A percentile compares a stretch with the other conserved stretches of the same genome.
Conservation (phyloP, 768 basidiomycete genomes). For the Lactarius akahatsu region DNA sequence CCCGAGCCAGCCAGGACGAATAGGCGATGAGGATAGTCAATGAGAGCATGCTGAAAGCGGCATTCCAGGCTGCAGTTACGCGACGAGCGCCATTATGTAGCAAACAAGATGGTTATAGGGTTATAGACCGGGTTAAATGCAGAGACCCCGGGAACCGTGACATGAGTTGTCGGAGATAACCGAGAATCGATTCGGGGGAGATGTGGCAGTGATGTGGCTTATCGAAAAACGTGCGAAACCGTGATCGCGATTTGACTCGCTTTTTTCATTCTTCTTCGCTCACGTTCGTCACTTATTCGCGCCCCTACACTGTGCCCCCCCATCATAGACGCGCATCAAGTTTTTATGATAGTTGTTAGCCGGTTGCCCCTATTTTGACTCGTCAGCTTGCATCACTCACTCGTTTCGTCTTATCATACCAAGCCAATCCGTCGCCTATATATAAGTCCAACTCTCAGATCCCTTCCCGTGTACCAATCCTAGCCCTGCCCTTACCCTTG, state of each 20-base stretch:
- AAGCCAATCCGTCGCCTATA: neutral
- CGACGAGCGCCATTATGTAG: neutral
- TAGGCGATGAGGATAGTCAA: constrained; percentile 1
- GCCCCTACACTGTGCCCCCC: neutral
- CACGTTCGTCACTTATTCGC: constrained; percentile 27
- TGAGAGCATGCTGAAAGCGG: constrained; percentile 19
- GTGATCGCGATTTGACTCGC: constrained; percentile 12
- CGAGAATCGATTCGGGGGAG: neutral
- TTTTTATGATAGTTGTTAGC: constrained; percentile 1
- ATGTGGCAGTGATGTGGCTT: constrained; percentile 1
- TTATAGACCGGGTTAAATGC: neutral
- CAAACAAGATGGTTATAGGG: constrained; percentile 8
- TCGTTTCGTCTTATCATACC: constrained; percentile 4
- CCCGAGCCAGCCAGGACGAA: constrained; percentile 9
- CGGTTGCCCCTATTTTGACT: neutral
- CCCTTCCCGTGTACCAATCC: constrained; percentile 3
- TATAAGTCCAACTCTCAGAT: constrained; percentile 16
- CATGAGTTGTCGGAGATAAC: neutral
- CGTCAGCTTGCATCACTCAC: constrained; percentile 4
- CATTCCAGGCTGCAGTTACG: constrained; percentile 1
- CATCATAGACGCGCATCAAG: constrained; percentile 10
- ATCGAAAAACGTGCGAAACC: constrained; percentile 28
- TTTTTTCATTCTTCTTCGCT: neutral
- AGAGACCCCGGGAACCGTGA: constrained; percentile 12
- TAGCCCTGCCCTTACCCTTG: neutral